phyloP scores from a whole-genome alignment of 106 monocot species.

The Platanthera zijinensis region DNA sequence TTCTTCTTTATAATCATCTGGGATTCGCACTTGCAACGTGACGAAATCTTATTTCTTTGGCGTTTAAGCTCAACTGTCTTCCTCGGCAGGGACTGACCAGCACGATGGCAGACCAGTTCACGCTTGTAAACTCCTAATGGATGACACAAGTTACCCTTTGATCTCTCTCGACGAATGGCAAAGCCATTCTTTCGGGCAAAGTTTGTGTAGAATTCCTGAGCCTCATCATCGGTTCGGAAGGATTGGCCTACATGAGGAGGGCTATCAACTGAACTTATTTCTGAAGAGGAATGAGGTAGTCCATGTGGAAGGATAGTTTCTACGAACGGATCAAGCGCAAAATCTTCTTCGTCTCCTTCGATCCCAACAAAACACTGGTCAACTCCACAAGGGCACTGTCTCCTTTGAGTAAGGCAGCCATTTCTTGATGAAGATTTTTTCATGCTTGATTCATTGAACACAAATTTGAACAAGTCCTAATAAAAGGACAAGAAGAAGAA shows the following conservation, averaged over 20 bases:
- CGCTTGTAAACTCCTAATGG: constrained; percentile 73
- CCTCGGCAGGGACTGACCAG: constrained; percentile 58
- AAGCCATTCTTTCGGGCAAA: constrained; percentile 74
- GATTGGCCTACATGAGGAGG: constrained; percentile 57
- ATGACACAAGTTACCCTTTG: constrained; percentile 63
- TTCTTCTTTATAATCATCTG: constrained; percentile 86
- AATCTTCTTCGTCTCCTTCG: constrained; percentile 47
- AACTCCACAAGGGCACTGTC: constrained; percentile 60
- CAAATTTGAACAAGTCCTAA: not conserved
- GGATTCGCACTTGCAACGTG: constrained; percentile 68
- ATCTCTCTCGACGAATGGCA: constrained; percentile 62
- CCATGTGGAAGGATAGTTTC: constrained; percentile 27
- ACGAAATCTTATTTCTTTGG: constrained; percentile 77
- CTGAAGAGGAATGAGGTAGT: constrained; percentile 22
- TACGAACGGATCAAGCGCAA: constrained; percentile 8
- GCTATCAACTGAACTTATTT: constrained; percentile 13
- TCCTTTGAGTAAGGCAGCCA: constrained; percentile 56
- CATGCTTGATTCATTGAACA: constrained; percentile 19
- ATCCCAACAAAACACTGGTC: constrained; percentile 42
- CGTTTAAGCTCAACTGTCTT: constrained; percentile 61
- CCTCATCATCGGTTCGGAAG: constrained; percentile 69
- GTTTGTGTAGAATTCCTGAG: constrained; percentile 59
- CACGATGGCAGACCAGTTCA: constrained; percentile 74
- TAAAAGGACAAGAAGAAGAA: not conserved
- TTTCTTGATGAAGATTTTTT: constrained; percentile 45